Base-by-base conservation (phyloP, 495 filamentous ascomycete species). In the Staphylotrichum tortipilum region DNA sequence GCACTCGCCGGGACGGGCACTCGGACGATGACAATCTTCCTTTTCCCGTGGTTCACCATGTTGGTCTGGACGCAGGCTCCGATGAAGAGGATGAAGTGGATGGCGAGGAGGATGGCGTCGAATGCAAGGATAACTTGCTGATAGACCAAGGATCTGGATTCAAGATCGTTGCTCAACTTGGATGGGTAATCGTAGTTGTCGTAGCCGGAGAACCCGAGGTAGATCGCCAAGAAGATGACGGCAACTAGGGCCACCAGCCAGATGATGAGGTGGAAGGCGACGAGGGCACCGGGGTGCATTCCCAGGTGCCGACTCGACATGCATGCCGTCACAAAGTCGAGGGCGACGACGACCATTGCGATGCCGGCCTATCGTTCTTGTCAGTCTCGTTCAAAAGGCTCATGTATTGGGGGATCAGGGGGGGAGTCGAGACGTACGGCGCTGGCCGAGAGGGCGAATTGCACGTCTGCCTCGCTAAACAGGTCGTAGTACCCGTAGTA, bases 1-100 rank as follows among this genome's bases (percentile, higher is more conserved):
- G 24, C 17, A n/a, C 22, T 34, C 30, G 44, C 42, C 24, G 1
- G 47, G 31, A 29, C 46, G 15, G 26, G 45, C 10, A 60, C 57
- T 10, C 19, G 21, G 31, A 60, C 36, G 26, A 51, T 38, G 15
- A 54, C 41, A 5, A 30, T 40, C 24, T 41, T 47, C 19, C 19
- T 36, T 23, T 19, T 51, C 10, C 54, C 26, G 7, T 18, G 4
- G 44, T 69, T 67, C 29, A 59, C 47, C 38, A 52, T 57, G 42
- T 64, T 47, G 12, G 67, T 70, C 21, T 74, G 70, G 52, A 70
- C 60, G 34, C 72, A 75, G 1, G 68, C 67, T n/a, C 68, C 44
- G 11, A 68, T 54, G 47, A 76, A 73, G 6, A 76, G 61, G 31
- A 66, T 44, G 52, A 76, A 69, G 47, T 72, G 61, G 22, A 55